phyloP scores from a whole-genome alignment of 495 filamentous ascomycete species.

The Melanomma pulvis-pyrius region DNA sequence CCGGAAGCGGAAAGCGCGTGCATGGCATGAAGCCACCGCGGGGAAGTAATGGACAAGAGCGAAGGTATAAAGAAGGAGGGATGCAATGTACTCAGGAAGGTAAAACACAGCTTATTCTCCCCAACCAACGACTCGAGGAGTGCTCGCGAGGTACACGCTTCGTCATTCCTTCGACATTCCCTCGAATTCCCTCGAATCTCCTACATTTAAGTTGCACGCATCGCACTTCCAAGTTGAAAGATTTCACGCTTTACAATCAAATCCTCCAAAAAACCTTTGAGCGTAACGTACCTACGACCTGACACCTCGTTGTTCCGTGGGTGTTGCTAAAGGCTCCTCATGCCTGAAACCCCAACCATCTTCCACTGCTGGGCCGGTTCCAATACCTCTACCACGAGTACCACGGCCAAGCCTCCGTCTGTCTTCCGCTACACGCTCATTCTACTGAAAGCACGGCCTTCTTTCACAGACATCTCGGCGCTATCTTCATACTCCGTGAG shows the following conservation, averaged over 20 bases:
- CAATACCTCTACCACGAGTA: background rate
- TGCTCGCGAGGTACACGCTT: too few relatives aligned
- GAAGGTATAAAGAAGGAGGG: background rate
- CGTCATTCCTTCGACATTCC: too few relatives aligned
- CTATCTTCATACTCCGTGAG: conserved; percentile 2
- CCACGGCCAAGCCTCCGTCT: conserved; percentile 16
- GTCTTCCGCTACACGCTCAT: conserved; percentile 32
- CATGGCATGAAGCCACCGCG: background rate
- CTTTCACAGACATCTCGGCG: conserved; percentile 7
- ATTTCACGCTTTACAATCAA: too few relatives aligned
- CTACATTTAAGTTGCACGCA: too few relatives aligned
- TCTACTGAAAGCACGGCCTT: conserved; percentile 26
- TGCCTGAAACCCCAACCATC: conserved; percentile 2
- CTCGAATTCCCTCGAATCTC: too few relatives aligned
- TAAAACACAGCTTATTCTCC: background rate
- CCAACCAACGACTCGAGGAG: too few relatives aligned
- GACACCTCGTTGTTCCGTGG: background rate
- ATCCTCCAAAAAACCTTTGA: too few relatives aligned
- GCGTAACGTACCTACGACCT: background rate
- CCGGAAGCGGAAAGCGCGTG: background rate
- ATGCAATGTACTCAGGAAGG: background rate
- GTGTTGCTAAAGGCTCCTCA: background rate
- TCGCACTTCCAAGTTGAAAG: too few relatives aligned
- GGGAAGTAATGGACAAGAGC: background rate
- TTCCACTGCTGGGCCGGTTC: conserved; percentile 18